Evolutionary conservation across 164 flowering plant species (phyloP), one percentile per base, ranked within the genome.

Genomic region (Sedum album): DNA sequence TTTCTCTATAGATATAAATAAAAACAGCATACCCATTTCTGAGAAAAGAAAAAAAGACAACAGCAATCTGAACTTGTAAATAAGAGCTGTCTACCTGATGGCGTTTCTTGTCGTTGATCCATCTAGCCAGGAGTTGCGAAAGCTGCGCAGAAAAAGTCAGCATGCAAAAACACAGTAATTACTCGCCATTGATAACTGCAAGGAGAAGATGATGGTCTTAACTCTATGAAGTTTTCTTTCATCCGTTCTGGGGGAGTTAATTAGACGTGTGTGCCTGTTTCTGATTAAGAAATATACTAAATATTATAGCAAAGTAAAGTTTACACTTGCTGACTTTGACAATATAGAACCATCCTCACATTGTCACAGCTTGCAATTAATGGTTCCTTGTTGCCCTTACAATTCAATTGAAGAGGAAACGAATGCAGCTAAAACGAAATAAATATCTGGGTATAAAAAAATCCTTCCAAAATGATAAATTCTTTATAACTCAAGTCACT

Each of bases 1-100:
- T 51, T 51, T 51, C 57, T 4, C 49, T 4, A 2, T 14, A 44
- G 49, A 44, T 17, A 44, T 10, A 10, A 10, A 44, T 4, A 10
- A 2, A 17, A 10, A 44, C 17, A 44, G 11, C 9, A 4, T 10
- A 4, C 5, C 49, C 49, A 5, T 44, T 10, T 44, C 11, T 2
- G 11, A 20, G 31, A 57, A 1, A 57, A 57, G 31, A 11, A 57
- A 25, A 26, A 5, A 28, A 57, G 18, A 26, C 26, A 26, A 28
- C 17, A 57, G 10, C 31, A 57, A 26, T 57, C 31, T n/a, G 0
- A 31, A 21, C 23, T 5, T 2, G 9, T 14, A 26, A 51, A 51
- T 21, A n/a, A n/a, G n/a, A n/a, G 51, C n/a, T 46, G n/a, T 51
- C 31, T 57, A 57, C 61, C 61, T 26, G 61, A 57, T 25, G 61